These are phyloP conservation scores for Aphanomyces stellatus DNA, from an alignment of 352 stramenopile genomes.

Conservation along the genomic window DNA sequence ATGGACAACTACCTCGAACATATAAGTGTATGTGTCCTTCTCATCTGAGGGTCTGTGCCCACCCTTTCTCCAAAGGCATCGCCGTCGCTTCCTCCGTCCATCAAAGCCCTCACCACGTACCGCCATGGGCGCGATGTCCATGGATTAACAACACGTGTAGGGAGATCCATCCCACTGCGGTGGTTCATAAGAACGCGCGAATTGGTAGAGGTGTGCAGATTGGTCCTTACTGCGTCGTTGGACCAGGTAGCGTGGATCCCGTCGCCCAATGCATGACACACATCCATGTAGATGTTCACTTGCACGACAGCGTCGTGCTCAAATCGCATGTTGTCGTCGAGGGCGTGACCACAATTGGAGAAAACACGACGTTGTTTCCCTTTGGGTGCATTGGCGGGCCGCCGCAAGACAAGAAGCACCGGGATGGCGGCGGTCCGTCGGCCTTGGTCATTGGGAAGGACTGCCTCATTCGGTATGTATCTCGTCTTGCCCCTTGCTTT, in stretches of 20 bases:
- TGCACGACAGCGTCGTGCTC: conserved; percentile 53
- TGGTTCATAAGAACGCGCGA: conserved; percentile 53
- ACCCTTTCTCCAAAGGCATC: too few relatives aligned
- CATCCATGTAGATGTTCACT: conserved; percentile 38
- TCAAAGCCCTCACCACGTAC: too few relatives aligned
- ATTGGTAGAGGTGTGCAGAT: conserved; percentile 53
- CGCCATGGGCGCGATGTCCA: too few relatives aligned
- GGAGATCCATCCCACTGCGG: conserved; percentile 50
- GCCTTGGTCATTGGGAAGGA: conserved; percentile 47
- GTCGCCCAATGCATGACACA: not conserved
- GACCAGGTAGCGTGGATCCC: conserved; percentile 30
- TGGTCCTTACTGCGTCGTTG: conserved; percentile 62
- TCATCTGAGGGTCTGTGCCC: too few relatives aligned
- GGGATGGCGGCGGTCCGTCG: not conserved
- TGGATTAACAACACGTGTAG: not conserved
- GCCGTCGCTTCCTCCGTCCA: too few relatives aligned
- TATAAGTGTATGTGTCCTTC: not conserved
- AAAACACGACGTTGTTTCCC: conserved; percentile 47
- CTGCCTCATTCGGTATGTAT: conserved; percentile 64
- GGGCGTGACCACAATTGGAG: conserved; percentile 46
- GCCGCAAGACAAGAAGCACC: conserved; percentile 78
- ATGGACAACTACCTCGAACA: not conserved
- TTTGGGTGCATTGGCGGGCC: conserved; percentile 69
- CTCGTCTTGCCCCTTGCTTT: not conserved
- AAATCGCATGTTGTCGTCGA: conserved; percentile 71